These are phyloP conservation scores for Allomyces arbusculus DNA, from an alignment of 192 early-diverging fungal species.

Conservation along the genomic window DNA sequence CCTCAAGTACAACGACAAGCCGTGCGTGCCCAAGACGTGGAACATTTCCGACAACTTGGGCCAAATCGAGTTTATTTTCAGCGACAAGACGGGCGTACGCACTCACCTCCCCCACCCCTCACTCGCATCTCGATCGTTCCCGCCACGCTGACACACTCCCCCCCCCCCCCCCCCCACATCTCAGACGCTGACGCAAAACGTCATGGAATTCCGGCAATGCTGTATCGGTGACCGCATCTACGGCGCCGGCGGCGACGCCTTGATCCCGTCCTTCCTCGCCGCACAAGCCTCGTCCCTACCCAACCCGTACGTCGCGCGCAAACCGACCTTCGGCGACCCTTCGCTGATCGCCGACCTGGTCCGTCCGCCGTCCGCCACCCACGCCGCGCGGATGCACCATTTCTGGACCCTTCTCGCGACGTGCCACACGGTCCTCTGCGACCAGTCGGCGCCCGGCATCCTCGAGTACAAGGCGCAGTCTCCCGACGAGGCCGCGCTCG, in stretches of 20 bases:
- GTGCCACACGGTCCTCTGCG: slow-evolving; percentile 45
- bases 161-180: too few relatives aligned
- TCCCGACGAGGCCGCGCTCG: slow-evolving; percentile 49
- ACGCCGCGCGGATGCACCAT: slow-evolving; percentile 13
- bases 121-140: too few relatives aligned
- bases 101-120: too few relatives aligned
- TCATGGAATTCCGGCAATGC: slow-evolving; percentile 60
- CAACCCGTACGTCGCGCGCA: too few relatives aligned
- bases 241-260: slow-evolving; percentile 6
- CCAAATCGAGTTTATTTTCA: slow-evolving; percentile 65
- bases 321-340: slow-evolving; percentile 23
- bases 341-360: slow-evolving; percentile 4
- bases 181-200: slow-evolving; percentile 49
- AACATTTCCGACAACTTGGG: slow-evolving; percentile 47
- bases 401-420: slow-evolving; percentile 39
- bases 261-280: too few relatives aligned
- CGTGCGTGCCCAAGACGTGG: slow-evolving; percentile 46
- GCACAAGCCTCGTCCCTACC: too few relatives aligned
- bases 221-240: slow-evolving; percentile 38
- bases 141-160: too few relatives aligned
- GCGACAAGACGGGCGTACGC: slow-evolving; percentile 47
- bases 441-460: slow-evolving; percentile 2
- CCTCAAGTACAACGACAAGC: slow-evolving; percentile 33
- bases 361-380: too few relatives aligned
- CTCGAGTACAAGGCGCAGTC: slow-evolving; percentile 35